phyloP scores from a whole-genome alignment of 345 rosid species.

The Eucalyptus regnans region DNA sequence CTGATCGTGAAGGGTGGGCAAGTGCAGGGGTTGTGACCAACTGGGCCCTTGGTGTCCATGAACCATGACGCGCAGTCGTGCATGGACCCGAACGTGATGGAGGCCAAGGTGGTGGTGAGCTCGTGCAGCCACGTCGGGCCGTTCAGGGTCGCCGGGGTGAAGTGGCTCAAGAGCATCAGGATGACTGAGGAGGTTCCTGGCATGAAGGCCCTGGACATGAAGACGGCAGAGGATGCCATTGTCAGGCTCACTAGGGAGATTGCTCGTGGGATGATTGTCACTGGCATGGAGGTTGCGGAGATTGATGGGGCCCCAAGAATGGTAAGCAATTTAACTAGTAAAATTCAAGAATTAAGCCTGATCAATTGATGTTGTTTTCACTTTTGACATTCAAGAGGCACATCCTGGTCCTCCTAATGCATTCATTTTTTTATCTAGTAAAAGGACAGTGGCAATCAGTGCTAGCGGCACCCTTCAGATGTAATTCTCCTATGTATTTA shows the following conservation, averaged over 20 bases:
- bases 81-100: slow-evolving; percentile 96
- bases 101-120: slow-evolving; percentile 82
- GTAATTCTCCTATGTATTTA: not conserved
- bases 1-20: slow-evolving; percentile 57
- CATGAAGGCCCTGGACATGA: slow-evolving; percentile 89
- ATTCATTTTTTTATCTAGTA: not conserved
- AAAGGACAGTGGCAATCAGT: not conserved
- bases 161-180: slow-evolving; percentile 81
- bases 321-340: slow-evolving; percentile 11
- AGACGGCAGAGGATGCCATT: slow-evolving; percentile 81
- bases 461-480: not conserved
- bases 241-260: slow-evolving; percentile 73
- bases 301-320: slow-evolving; percentile 84
- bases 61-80: slow-evolving; percentile 82
- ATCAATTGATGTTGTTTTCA: not conserved
- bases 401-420: no score
- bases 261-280: slow-evolving; percentile 83
- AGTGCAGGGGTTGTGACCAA: slow-evolving; percentile 79
- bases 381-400: not conserved
- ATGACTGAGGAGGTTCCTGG: slow-evolving; percentile 68
- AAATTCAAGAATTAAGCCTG: not conserved
- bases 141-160: slow-evolving; percentile 68
- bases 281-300: slow-evolving; percentile 93
- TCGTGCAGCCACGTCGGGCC: slow-evolving; percentile 84
- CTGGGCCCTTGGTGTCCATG: slow-evolving; percentile 82